These are phyloP conservation scores for Talaromyces verruculosus DNA, from an alignment of 2,329 filamentous ascomycete species.

Conservation along the genomic window DNA sequence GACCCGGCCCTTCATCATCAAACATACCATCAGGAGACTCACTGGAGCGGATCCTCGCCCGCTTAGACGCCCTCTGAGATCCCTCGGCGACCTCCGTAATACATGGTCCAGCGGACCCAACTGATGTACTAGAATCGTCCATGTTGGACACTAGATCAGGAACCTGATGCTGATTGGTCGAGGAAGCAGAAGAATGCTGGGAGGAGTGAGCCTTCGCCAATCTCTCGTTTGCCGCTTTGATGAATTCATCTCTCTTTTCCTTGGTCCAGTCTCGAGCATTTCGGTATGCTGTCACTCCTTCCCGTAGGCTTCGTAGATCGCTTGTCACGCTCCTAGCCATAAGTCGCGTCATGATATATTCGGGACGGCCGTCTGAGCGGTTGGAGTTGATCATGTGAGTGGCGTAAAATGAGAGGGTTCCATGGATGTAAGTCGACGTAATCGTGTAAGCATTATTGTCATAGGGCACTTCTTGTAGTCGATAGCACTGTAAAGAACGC, in stretches of 20 bases:
- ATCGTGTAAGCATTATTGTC: not conserved
- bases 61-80: not conserved
- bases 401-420: not conserved
- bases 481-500: not conserved
- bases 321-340: too few relatives aligned
- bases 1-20: not conserved
- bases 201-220: not conserved
- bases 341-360: not conserved
- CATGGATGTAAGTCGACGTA: not conserved
- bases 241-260: not conserved
- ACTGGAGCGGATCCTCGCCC: not conserved
- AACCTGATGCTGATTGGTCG: not conserved
- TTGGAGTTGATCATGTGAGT: not conserved
- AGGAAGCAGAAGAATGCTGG: not conserved
- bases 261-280: not conserved
- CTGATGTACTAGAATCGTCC: not conserved
- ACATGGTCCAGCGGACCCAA: not conserved
- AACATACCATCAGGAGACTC: not conserved
- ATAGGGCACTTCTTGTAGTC: not conserved
- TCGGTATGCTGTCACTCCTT: not conserved
- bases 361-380: not conserved
- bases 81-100: not conserved
- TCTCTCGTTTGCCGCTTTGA: not conserved
- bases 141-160: not conserved
- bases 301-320: not conserved